These are phyloP conservation scores for Castanospermum australe DNA, from an alignment of 306 rosid species.

Conservation along the genomic window DNA sequence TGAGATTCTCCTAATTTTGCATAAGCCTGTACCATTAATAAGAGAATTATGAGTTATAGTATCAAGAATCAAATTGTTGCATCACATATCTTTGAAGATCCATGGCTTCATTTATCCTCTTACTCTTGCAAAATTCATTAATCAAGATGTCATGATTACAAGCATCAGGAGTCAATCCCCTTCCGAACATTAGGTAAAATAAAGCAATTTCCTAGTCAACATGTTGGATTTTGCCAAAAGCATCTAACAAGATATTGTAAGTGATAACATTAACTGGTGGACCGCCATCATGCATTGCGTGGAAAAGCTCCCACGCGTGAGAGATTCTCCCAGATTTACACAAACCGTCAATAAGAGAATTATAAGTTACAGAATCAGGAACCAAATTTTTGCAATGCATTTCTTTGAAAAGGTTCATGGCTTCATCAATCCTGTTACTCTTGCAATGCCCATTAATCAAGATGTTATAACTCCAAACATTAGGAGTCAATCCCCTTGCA, in stretches of 20 bases:
- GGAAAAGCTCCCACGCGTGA: slow-evolving; percentile 33
- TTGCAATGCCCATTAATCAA: slow-evolving; percentile 37
- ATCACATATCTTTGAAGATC: neutral
- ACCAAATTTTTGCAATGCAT: slow-evolving; percentile 23
- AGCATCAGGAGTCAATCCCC: neutral
- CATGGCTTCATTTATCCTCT: neutral
- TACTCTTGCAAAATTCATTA: neutral
- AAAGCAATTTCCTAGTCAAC: neutral
- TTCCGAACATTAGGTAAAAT: neutral
- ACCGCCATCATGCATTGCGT: slow-evolving; percentile 11
- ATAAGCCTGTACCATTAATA: neutral
- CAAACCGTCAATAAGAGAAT: slow-evolving; percentile 29
- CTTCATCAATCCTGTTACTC: slow-evolving; percentile 29
- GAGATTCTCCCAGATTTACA: slow-evolving; percentile 27
- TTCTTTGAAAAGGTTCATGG: slow-evolving; percentile 25
- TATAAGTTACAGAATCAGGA: slow-evolving; percentile 33
- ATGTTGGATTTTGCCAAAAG: slow-evolving; percentile 16
- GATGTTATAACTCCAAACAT: slow-evolving; percentile 21
- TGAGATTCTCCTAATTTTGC: slow-evolving; percentile 7
- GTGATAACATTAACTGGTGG: slow-evolving; percentile 6
- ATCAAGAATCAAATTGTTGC: neutral
- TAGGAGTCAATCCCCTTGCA: slow-evolving; percentile 29
- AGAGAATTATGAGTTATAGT: neutral
- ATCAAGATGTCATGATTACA: neutral
- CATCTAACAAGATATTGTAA: slow-evolving; percentile 32